These are phyloP conservation scores for Cordyceps cicadae DNA, from an alignment of 2,329 filamentous ascomycete genomes.

Conservation along the genomic window DNA sequence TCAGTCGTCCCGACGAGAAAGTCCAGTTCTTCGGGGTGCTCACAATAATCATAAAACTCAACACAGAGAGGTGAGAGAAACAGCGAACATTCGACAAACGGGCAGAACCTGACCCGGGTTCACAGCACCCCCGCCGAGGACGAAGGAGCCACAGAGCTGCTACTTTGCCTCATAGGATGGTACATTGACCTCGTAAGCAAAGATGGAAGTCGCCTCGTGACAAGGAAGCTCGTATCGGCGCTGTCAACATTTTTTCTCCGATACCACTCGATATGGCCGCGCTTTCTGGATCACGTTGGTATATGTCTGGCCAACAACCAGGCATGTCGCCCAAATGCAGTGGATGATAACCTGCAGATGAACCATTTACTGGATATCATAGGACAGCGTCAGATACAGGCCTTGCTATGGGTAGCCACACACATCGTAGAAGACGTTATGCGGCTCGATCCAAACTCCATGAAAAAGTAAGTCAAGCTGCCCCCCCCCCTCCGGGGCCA, in stretches of 20 bases:
- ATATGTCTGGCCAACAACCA: constrained; percentile 41
- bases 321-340: constrained; percentile 15
- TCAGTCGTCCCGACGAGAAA: constrained; percentile 61
- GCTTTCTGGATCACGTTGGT: constrained; percentile 52
- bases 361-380: constrained; percentile 40
- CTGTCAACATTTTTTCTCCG: constrained; percentile 68
- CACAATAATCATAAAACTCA: constrained; percentile 89
- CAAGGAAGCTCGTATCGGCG: constrained; percentile 69
- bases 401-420: constrained; percentile 54
- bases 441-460: constrained; percentile 56
- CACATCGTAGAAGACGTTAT: constrained; percentile 28
- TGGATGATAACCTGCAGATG: constrained; percentile 29
- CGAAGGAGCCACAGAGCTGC: constrained; percentile 49
- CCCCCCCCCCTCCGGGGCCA: neutral
- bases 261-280: constrained; percentile 59
- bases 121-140: constrained; percentile 42
- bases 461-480: constrained; percentile 40
- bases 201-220: constrained; percentile 51
- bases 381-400: constrained; percentile 39
- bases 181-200: constrained; percentile 46
- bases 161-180: constrained; percentile 55
- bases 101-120: constrained; percentile 3
- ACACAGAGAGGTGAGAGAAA: constrained; percentile 64
- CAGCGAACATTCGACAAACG: neutral
- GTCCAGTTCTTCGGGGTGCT: constrained; percentile 88